Evolutionary conservation across 345 rosid genomes (phyloP).

Genomic region (Sapria himalayana): DNA sequence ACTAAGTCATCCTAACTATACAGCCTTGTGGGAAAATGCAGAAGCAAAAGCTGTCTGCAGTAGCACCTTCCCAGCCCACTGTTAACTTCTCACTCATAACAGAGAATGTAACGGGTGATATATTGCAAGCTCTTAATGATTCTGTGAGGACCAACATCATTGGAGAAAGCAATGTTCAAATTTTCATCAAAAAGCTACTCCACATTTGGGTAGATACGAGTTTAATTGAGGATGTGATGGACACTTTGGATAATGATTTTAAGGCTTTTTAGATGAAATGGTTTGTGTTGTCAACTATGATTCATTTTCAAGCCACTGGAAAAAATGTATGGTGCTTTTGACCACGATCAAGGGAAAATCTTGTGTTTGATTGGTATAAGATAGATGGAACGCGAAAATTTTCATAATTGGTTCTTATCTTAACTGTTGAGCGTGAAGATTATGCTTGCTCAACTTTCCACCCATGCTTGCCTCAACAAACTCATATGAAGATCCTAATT

Average conservation of each 20-base stretch:
- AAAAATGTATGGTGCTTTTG: conserved; percentile 1
- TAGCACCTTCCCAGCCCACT: conserved; percentile 34
- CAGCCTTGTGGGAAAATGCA: conserved; percentile 10
- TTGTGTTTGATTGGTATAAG: conserved; percentile 50
- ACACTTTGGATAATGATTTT: conserved; percentile 22
- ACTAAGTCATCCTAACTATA: conserved; percentile 71
- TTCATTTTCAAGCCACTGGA: no score
- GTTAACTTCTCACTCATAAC: conserved; percentile 14
- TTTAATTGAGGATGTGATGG: conserved; percentile 46
- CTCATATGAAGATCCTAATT: no score
- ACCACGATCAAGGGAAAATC: conserved; percentile 18
- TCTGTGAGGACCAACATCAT: conserved; percentile 5
- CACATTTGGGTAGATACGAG: conserved; percentile 36
- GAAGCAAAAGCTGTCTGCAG: conserved; percentile 9
- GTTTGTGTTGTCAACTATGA: conserved; percentile 9
- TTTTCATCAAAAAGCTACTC: conserved; percentile 19
- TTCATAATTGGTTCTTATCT: conserved; percentile 78
- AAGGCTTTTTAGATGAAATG: conserved; percentile 35
- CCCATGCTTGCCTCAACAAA: conserved; percentile 86
- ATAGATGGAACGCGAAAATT: conserved; percentile 58
- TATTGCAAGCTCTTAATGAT: conserved; percentile 6
- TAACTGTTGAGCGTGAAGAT: conserved; percentile 67
- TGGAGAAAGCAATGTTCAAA: conserved; percentile 10
- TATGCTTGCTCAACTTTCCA: conserved; percentile 80
- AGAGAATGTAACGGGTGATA: conserved; percentile 11